A percentile compares a stretch with the other conserved stretches of the same genome.
phyloP scores from a whole-genome alignment of 2,329 filamentous ascomycete genomes.

The Arthrobotrys iridis region DNA sequence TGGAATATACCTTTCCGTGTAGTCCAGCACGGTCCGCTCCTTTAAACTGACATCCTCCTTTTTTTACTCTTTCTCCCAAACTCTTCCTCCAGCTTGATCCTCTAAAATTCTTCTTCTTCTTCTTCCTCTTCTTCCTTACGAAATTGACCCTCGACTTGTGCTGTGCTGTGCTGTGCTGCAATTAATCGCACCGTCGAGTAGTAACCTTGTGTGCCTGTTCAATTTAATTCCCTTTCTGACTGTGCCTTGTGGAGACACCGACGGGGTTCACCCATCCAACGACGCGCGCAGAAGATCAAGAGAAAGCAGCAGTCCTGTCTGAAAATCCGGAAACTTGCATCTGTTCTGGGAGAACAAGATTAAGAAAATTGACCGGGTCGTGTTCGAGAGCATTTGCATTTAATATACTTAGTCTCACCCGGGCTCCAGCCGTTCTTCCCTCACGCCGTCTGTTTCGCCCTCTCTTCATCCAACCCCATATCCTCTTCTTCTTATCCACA shows the following conservation, averaged over 20 bases:
- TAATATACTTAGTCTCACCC: not conserved
- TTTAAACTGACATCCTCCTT: constrained; percentile 10
- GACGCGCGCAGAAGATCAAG: constrained; percentile 21
- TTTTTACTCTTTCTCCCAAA: not conserved
- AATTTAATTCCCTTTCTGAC: constrained; percentile 9
- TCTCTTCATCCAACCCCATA: not conserved
- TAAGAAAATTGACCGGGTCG: constrained; percentile 1
- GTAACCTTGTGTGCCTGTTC: not conserved
- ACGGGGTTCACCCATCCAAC: constrained; percentile 20
- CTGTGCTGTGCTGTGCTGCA: too few relatives aligned
- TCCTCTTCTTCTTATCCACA: not conserved
- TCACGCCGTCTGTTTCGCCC: constrained; percentile 8
- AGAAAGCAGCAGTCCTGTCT: not conserved
- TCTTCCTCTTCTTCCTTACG: not conserved
- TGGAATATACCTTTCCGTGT: constrained; percentile 23
- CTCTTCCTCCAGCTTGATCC: not conserved
- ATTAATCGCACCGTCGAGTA: not conserved
- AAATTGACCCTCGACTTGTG: not conserved
- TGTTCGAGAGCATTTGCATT: constrained; percentile 13
- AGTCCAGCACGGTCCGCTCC: constrained; percentile 42
- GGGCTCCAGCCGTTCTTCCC: not conserved
- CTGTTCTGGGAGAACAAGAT: not conserved
- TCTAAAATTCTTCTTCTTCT: not conserved
- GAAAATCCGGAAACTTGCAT: constrained; percentile 19
- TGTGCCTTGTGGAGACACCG: constrained; percentile 27